phyloP scores from a whole-genome alignment of 2,329 filamentous ascomycete species.

The Trichoderma hamatum region DNA sequence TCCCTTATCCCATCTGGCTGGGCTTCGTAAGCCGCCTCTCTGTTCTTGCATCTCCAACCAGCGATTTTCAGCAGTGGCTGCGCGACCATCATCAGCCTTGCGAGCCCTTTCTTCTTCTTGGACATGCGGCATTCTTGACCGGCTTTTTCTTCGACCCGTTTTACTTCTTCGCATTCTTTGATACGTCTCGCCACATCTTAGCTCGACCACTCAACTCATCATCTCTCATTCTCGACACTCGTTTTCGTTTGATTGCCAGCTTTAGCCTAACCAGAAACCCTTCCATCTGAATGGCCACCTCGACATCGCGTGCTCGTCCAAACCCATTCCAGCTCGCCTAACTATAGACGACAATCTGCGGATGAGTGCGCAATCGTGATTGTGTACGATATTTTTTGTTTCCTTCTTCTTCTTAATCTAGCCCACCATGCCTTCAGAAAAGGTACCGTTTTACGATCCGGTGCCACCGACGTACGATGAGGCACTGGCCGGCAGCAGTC shows the following conservation, averaged over 20 bases:
- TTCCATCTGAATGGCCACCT: constrained; percentile 25
- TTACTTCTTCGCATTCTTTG: not conserved
- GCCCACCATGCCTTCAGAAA: constrained; percentile 43
- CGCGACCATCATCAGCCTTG: not conserved
- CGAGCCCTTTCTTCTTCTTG: constrained; percentile 10
- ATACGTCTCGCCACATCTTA: not conserved
- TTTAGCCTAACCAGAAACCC: not conserved
- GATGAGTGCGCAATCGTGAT: constrained; percentile 15
- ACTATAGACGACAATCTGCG: constrained; percentile 6
- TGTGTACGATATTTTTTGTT: not conserved
- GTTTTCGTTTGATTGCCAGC: constrained; percentile 15
- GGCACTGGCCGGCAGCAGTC: constrained; percentile 39
- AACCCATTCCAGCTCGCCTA: not conserved
- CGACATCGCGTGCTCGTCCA: constrained; percentile 18
- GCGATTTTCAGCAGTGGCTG: not conserved
- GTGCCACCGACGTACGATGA: constrained; percentile 50
- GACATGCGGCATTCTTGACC: constrained; percentile 5
- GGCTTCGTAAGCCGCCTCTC: constrained; percentile 16
- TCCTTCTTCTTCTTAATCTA: not conserved
- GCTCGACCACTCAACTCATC: not conserved
- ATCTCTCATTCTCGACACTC: constrained; percentile 22
- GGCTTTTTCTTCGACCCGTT: not conserved
- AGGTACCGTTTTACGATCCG: constrained; percentile 48
- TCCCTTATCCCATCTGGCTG: constrained; percentile 21
- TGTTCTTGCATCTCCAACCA: constrained; percentile 1